Evolutionary conservation across 1,284 basidiomycete genomes (phyloP), one percentile per base, ranked within the genome.

Genomic region (Fomitopsis schrenkii): DNA sequence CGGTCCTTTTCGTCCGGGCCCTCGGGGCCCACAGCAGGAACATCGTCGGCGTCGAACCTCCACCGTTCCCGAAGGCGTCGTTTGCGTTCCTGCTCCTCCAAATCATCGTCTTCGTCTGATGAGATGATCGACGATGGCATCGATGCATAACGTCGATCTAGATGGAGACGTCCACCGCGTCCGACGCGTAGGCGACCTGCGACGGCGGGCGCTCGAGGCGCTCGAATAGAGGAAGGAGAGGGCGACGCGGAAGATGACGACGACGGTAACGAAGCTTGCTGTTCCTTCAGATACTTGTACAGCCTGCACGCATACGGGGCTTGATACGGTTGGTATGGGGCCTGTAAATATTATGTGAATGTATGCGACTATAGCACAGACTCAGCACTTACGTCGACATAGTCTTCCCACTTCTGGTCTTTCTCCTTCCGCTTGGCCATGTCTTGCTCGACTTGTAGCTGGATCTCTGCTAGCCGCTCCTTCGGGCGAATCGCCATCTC

Each of bases 371-470:
- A 35, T 26, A 15, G 46, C 7, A 30, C 5, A 26, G 8, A 3
- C 50, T 30, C 62, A 2, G 45, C 26, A 75, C 82, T 73, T 69
- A 92, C 88, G 75, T 95, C 93, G 64, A 93, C 83, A 58, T 82
- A 81, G 70, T 97, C 94, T 68, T 97, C 94, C 90, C 94, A 96
- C 48, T 86, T 83, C 59, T 88, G 82, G 69, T 96, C 92, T 59
- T 82, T 79, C 64, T 91, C 92, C 72, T 89, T 91, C 71, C 87
- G 86, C 53, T 80, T 79, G 6, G 79, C 77, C 63, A 95, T 72
- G 55, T 87, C 82, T 17, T 83, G 78, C 63, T 96, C 93, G 69
- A 94, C 83, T 57, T 84, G 80, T 42, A 83, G 80, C 48, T 82
- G 81, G 62, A 95, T 86, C 5, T 80, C 75, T 7, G 79, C 78